These are phyloP conservation scores for Hypocrella siamensis DNA, from an alignment of 2,329 filamentous ascomycete genomes.

Conservation along the genomic window DNA sequence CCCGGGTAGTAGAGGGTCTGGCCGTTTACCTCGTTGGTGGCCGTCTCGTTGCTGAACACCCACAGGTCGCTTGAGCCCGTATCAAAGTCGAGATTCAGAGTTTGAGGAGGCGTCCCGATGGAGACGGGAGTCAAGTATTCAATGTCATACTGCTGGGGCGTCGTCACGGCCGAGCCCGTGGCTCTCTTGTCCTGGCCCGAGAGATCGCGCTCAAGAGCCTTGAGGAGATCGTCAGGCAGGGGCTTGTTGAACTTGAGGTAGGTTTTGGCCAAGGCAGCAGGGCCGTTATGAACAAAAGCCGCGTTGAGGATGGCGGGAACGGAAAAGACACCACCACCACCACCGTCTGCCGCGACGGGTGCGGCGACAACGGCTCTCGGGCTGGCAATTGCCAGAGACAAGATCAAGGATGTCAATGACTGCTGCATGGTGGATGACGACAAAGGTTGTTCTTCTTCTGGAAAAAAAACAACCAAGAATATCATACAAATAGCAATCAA, in stretches of 20 bases:
- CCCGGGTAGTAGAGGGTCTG: slow-evolving; percentile 24
- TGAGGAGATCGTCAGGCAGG: slow-evolving; percentile 3
- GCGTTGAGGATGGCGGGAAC: slow-evolving; percentile 5
- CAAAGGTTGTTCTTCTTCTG: too few relatives aligned
- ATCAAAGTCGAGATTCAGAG: slow-evolving; percentile 8
- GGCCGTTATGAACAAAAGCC: slow-evolving; percentile 4
- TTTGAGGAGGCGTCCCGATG: slow-evolving; percentile 9
- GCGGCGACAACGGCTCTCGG: not conserved
- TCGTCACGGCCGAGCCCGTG: slow-evolving; percentile 4
- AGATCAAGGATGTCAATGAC: not conserved
- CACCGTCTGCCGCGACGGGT: not conserved
- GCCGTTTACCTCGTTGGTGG: slow-evolving; percentile 16
- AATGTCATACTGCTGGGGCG: slow-evolving; percentile 5
- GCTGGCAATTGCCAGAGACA: not conserved
- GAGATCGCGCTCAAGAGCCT: not conserved
- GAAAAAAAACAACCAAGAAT: too few relatives aligned
- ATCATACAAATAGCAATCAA: too few relatives aligned
- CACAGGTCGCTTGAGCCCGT: slow-evolving; percentile 13
- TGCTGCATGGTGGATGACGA: too few relatives aligned
- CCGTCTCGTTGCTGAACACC: slow-evolving; percentile 27
- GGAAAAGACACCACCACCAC: not conserved
- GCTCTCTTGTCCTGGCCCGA: not conserved
- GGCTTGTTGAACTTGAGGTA: slow-evolving; percentile 6
- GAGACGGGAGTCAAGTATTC: slow-evolving; percentile 7
- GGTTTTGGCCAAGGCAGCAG: slow-evolving; percentile 6